phyloP scores from a whole-genome alignment of 2,329 filamentous ascomycete species.

The Xylariales sp. region DNA sequence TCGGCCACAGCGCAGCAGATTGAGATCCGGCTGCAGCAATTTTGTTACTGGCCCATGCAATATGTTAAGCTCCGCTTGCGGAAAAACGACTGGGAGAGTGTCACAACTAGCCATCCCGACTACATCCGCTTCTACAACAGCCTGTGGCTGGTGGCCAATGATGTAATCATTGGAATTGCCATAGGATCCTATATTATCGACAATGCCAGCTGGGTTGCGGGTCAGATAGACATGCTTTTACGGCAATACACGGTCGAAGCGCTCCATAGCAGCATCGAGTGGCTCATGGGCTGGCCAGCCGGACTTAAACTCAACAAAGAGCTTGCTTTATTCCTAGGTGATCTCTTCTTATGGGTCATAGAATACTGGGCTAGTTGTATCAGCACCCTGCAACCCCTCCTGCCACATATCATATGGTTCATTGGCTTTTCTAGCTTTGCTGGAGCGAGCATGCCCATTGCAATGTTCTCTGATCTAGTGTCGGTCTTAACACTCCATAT shows the following conservation, averaged over 20 bases:
- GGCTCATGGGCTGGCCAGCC: conserved; percentile 94
- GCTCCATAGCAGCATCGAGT: conserved; percentile 81
- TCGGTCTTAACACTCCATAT: conserved; percentile 93
- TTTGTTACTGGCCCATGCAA: conserved; percentile 98
- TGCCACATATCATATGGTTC: conserved; percentile 86
- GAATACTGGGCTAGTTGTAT: conserved; percentile 94
- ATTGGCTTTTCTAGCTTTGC: conserved; percentile 94
- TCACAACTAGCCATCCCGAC: conserved; percentile 91
- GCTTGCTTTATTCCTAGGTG: conserved; percentile 87
- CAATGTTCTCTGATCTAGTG: conserved; percentile 88
- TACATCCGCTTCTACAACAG: conserved; percentile 99
- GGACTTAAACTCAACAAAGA: conserved; percentile 94
- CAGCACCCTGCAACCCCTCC: conserved; percentile 66
- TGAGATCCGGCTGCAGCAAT: conserved; percentile 94
- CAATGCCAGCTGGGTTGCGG: conserved; percentile 80
- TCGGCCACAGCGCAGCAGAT: conserved; percentile 96
- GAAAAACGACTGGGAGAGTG: conserved; percentile 90
- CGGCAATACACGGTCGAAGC: conserved; percentile 83
- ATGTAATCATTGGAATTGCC: conserved; percentile 97
- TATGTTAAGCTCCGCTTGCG: conserved; percentile 86
- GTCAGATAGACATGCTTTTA: conserved; percentile 71
- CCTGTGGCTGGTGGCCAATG: conserved; percentile 96
- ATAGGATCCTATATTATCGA: conserved; percentile 96
- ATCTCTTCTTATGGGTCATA: conserved; percentile 97
- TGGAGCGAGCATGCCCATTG: conserved; percentile 94